These are phyloP conservation scores for Camillea tinctor DNA, from an alignment of 2,329 filamentous ascomycete genomes.

Conservation along the genomic window DNA sequence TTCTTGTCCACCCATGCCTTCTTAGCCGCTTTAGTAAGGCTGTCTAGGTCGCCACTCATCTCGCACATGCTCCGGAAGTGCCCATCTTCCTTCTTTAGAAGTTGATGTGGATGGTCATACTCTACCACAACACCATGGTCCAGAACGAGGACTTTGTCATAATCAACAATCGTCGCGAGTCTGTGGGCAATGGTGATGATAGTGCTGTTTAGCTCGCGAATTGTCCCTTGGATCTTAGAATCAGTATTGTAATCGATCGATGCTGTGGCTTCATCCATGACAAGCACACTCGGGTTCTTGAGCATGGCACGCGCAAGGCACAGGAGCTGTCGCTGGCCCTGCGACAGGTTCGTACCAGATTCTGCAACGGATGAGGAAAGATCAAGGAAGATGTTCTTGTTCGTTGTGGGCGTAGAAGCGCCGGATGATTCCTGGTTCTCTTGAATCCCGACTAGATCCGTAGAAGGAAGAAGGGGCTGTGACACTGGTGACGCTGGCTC, in stretches of 20 bases:
- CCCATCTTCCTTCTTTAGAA: conserved; percentile 70
- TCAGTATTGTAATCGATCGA: conserved; percentile 97
- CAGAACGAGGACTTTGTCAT: conserved; percentile 93
- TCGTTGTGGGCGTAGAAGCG: conserved; percentile 46
- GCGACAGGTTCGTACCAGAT: conserved; percentile 90
- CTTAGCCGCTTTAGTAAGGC: conserved; percentile 52
- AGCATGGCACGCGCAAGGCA: conserved; percentile 91
- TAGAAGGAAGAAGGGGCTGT: conserved; percentile 9
- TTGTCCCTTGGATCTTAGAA: conserved; percentile 92
- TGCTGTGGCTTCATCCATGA: conserved; percentile 98
- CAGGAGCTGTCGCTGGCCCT: conserved; percentile 91
- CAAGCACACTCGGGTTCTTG: conserved; percentile 86
- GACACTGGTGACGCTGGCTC: conserved; percentile 18
- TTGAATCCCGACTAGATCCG: conserved; percentile 3
- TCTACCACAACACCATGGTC: conserved; percentile 87
- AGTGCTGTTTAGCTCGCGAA: conserved; percentile 88
- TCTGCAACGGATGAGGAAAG: conserved; percentile 81
- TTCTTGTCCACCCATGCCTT: conserved; percentile 45
- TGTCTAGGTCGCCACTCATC: conserved; percentile 58
- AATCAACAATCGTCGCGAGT: conserved; percentile 94
- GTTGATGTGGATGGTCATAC: conserved; percentile 83
- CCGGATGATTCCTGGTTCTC: conserved; percentile 17
- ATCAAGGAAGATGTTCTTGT: conserved; percentile 94
- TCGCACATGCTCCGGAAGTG: conserved; percentile 64
- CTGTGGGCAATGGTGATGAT: conserved; percentile 97